These are phyloP conservation scores for Ramularia collo-cygni DNA, from an alignment of 2,329 filamentous ascomycete species.

Conservation along the genomic window DNA sequence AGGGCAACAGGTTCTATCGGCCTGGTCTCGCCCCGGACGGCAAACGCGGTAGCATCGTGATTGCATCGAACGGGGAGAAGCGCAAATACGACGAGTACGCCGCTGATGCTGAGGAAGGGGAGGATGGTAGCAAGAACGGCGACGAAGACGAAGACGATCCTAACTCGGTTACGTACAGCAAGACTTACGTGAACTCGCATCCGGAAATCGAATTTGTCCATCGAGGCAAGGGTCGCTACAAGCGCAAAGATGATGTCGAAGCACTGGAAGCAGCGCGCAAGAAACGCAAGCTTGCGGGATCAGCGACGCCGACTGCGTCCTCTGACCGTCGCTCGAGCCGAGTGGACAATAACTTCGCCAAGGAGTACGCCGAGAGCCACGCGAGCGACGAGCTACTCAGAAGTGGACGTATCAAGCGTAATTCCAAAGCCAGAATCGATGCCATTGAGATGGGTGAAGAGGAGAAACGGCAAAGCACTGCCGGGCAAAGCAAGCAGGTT, in stretches of 20 bases:
- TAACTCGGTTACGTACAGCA: constrained; percentile 4
- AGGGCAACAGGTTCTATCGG: constrained; percentile 27
- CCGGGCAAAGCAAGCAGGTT: constrained; percentile 21
- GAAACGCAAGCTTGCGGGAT: background rate
- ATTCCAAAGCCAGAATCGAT: constrained; percentile 8
- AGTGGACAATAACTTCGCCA: constrained; percentile 12
- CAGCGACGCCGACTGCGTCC: constrained; percentile 9
- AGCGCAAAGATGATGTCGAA: constrained; percentile 12
- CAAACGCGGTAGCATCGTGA: constrained; percentile 16
- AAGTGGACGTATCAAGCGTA: constrained; percentile 11
- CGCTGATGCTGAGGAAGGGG: background rate
- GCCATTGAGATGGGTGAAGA: constrained; percentile 11
- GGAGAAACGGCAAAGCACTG: constrained; percentile 19
- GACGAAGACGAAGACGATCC: constrained; percentile 6
- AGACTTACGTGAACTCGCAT: constrained; percentile 12
- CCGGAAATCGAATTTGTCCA: constrained; percentile 18
- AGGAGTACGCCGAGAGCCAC: constrained; percentile 12
- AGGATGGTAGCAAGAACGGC: constrained; percentile 3
- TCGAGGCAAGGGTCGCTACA: constrained; percentile 19
- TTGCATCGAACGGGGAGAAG: constrained; percentile 9
- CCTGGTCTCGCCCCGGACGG: constrained; percentile 21
- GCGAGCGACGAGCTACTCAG: constrained; percentile 14
- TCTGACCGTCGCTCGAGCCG: constrained; percentile 18
- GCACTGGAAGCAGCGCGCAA: constrained; percentile 2
- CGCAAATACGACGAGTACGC: constrained; percentile 1